phyloP scores from a whole-genome alignment of 2,329 filamentous ascomycete species.

The Trichophyton verrucosum region DNA sequence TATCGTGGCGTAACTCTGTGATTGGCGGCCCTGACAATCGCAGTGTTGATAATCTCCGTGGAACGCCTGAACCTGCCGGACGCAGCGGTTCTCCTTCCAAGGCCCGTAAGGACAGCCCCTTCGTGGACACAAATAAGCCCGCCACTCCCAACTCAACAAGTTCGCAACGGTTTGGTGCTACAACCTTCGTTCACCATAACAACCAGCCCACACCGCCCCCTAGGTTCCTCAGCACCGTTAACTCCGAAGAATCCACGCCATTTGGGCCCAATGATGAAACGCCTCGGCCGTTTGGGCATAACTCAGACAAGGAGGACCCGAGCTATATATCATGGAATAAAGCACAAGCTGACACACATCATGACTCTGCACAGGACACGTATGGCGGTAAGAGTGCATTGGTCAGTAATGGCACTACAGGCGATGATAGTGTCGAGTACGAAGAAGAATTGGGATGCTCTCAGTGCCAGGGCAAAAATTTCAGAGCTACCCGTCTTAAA shows the following conservation, averaged over 20 bases:
- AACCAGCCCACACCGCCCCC: neutral
- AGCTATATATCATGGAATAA: constrained; percentile 44
- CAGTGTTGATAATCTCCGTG: constrained; percentile 34
- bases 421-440: constrained; percentile 32
- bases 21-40: constrained; percentile 38
- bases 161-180: neutral
- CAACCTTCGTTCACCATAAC: neutral
- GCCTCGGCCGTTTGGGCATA: constrained; percentile 35
- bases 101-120: constrained; percentile 12
- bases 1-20: constrained; percentile 72
- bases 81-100: constrained; percentile 41
- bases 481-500: constrained; percentile 46
- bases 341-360: constrained; percentile 27
- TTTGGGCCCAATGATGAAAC: neutral
- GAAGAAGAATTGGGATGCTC: constrained; percentile 44
- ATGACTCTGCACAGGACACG: constrained; percentile 10
- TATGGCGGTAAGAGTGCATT: constrained; percentile 14
- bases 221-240: neutral
- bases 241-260: neutral
- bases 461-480: constrained; percentile 49
- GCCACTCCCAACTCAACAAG: neutral
- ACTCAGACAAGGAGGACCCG: constrained; percentile 32
- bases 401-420: constrained; percentile 1
- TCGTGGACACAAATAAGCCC: neutral
- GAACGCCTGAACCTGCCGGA: constrained; percentile 19